Base-by-base conservation (phyloP, 768 basidiomycete species). In the Suillus fuscotomentosus region DNA sequence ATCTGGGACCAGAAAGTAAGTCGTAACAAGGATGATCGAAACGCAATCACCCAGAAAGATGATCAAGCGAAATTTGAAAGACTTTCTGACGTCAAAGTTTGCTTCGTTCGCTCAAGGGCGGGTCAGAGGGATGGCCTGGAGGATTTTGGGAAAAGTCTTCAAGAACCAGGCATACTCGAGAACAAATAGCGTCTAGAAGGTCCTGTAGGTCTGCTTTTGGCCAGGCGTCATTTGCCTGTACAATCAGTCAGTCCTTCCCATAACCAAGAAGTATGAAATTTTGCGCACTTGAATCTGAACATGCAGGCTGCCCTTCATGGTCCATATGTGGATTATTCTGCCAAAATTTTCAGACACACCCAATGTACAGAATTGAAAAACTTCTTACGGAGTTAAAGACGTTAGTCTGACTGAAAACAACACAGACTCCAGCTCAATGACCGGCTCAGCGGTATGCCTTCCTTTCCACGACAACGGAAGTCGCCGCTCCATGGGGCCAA, bases 321-420 rank as follows among this genome's bases (percentile, higher is more conserved):
- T 59, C 57, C 57, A 59, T 43, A 59, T 20, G 11, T 59, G 57
- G 24, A 59, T 59, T 59, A 59, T 42, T 27, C 57, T 59, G 11
- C 2, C 3, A 7, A 27, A n/a, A 2, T 31, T 17, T 43, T 59
- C 57, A 59, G 57, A 59, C 24, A 27, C 27, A 3, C 11, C 15
- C 10, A 15, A 42, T 59, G 17, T n/a, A 17, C 11, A 59, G 20
- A 27, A 42, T 3, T 7, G 17, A 27, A 20, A 13, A 6, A 24
- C 4, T 20, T 20, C 56, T 17, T 59, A 59, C 57, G 57, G 57
- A 59, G 57, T 24, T 7, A 59, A 31, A 11, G 57, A 42, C 17
- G 57, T 59, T 13, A 59, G 10, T 3, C 57, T 27, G 27, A 59
- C 41, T 2, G 57, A 59, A 31, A 59, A 59, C 6, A 59, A 27